Base-by-base conservation (phyloP, 2,329 filamentous ascomycete genomes). In the Ascochyta clinopodiicola region DNA sequence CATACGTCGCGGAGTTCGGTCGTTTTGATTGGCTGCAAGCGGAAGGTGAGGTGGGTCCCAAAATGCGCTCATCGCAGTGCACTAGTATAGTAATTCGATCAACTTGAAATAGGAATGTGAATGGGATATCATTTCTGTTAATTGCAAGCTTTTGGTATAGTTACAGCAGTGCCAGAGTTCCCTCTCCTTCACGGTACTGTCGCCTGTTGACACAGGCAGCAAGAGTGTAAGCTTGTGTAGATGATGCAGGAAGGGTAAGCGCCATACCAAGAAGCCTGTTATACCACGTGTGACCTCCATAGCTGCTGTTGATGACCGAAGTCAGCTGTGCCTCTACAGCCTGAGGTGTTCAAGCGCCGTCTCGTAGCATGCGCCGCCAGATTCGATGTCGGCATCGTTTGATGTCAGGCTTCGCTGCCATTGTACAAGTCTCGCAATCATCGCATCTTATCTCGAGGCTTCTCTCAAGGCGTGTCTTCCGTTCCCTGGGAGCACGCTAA, bases 1-100 rank as follows among this genome's bases (percentile, higher is more conserved):
- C 66, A 52, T 60, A 48, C 56, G 39, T 49, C 36, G 58, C 63
- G 60, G 60, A 45, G 48, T 42, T 56, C 36, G 44, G 44, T 25
- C 27, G 9, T 24, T 42, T 24, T 62, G 59, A 68, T 68, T 68
- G 65, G 65, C 47, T 53, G 45, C 39, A 27, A 32, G 25, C 48
- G 38, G 46, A 48, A 25, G 8, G 29, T 31, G 29, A 5, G 22
- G 22, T 24, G 22, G 22, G 22, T 24, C 22, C 22, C 4, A 24
- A 24, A 24, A 24, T 6, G 22, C 22, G 22, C 22, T 24, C 22
- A 24, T 24, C 22, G 22, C 22, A 24, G 4, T 24, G 22, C 22
- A 24, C 22, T 24, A 24, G 17, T 22, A 8, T 29, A 8, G 15
- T 35, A 17, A n/a, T 35, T 15, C 4, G 17, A 35, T 35, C 32